Conservation (phyloP, 306 rosid genomes). For the Lotus japonicus region DNA sequence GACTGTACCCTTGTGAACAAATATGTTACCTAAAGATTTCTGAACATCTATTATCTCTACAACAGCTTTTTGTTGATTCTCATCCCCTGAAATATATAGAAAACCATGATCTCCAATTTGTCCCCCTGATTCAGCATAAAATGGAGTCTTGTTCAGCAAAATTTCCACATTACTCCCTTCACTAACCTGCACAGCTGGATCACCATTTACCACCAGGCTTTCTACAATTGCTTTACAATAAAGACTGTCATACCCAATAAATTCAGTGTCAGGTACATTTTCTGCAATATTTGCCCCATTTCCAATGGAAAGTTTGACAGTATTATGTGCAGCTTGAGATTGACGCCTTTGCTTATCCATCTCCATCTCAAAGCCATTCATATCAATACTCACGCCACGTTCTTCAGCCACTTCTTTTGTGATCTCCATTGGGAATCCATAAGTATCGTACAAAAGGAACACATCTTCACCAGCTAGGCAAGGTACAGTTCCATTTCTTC, state of each 20-base stretch:
- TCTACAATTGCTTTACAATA: constrained; percentile 67
- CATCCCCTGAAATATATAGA: constrained; percentile 54
- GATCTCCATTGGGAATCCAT: constrained; percentile 82
- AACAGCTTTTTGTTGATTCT: constrained; percentile 54
- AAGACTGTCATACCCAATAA: constrained; percentile 78
- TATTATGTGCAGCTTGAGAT: constrained; percentile 93
- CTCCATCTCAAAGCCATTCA: constrained; percentile 76
- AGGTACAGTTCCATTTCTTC: constrained; percentile 52
- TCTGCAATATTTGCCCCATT: constrained; percentile 54
- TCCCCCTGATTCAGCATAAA: constrained; percentile 98
- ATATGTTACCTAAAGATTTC: constrained; percentile 74
- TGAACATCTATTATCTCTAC: constrained; percentile 87
- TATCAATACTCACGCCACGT: constrained; percentile 70
- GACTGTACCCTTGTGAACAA: constrained; percentile 84
- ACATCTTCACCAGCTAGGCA: constrained; percentile 83
- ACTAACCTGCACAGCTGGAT: constrained; percentile 52
- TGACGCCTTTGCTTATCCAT: constrained; percentile 96
- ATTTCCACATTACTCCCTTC: constrained; percentile 85
- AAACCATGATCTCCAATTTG: constrained; percentile 90
- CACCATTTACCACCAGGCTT: constrained; percentile 81
- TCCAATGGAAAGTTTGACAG: constrained; percentile 69
- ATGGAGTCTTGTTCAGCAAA: constrained; percentile 79
- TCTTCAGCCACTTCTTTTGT: constrained; percentile 96
- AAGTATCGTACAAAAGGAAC: constrained; percentile 92
- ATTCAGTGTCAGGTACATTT: constrained; percentile 69